A percentile compares a stretch with the other conserved stretches of the same genome.
phyloP scores from a whole-genome alignment of 345 rosid species.

The Eutrema japonicum region DNA sequence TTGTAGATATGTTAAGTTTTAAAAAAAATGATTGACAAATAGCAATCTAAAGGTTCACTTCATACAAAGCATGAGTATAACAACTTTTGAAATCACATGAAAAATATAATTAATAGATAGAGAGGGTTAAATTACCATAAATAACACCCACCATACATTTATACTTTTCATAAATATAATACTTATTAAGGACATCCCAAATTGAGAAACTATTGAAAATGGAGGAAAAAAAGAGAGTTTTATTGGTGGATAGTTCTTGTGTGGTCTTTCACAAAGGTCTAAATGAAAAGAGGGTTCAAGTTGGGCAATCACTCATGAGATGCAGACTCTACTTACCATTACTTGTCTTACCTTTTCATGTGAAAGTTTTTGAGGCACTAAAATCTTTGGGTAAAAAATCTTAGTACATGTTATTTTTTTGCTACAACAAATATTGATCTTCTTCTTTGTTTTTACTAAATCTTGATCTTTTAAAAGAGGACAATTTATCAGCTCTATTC shows the following conservation, averaged over 20 bases:
- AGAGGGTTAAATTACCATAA: constrained; percentile 36
- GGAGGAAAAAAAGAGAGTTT: not conserved
- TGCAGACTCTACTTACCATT: constrained; percentile 46
- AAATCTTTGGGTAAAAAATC: constrained; percentile 33
- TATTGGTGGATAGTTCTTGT: constrained; percentile 40
- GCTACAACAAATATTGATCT: constrained; percentile 16
- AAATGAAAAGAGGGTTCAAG: constrained; percentile 44
- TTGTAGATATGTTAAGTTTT: constrained; percentile 7
- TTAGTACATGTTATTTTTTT: constrained; percentile 17
- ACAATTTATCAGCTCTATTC: constrained; percentile 12
- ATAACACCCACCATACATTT: constrained; percentile 39
- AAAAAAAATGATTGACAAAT: not conserved
- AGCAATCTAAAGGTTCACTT: constrained; percentile 33
- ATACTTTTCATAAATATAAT: constrained; percentile 33
- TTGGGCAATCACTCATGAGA: constrained; percentile 48
- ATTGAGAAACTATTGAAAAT: constrained; percentile 29
- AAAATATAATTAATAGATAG: constrained; percentile 8
- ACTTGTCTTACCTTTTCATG: constrained; percentile 46
- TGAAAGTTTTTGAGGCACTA: constrained; percentile 43
- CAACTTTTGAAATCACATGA: constrained; percentile 37
- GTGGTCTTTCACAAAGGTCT: constrained; percentile 45
- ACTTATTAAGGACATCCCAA: constrained; percentile 38
- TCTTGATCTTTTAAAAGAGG: constrained; percentile 34
- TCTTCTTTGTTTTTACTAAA: constrained; percentile 32
- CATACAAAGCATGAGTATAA: constrained; percentile 17